Conservation (phyloP, 1,284 basidiomycete species). For the Puccinia novopanici region DNA sequence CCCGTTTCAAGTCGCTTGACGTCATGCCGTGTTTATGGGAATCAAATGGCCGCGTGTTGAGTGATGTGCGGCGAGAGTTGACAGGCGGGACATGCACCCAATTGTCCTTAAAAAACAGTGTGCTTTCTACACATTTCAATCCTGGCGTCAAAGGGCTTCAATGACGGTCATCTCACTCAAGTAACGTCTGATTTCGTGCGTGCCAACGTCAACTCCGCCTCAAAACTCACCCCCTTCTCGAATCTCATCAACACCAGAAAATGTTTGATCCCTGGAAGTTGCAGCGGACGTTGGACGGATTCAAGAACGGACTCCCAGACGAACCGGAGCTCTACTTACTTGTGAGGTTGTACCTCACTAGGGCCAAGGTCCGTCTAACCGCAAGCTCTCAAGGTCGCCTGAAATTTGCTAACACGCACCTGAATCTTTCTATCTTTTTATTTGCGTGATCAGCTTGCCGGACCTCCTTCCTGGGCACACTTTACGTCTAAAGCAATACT, state of each 20-base stretch:
- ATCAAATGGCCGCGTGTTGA: too few relatives aligned
- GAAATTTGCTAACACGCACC: background rate
- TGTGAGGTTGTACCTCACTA: background rate
- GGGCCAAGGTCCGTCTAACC: background rate
- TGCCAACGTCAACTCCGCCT: too few relatives aligned
- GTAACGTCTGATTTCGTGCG: too few relatives aligned
- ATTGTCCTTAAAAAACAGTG: too few relatives aligned
- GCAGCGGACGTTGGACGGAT: background rate
- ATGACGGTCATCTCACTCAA: too few relatives aligned
- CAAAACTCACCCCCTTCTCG: background rate
- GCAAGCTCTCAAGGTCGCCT: background rate
- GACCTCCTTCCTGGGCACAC: background rate
- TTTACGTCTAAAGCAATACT: too few relatives aligned
- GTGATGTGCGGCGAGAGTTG: too few relatives aligned
- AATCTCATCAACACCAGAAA: background rate
- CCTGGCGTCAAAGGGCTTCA: too few relatives aligned
- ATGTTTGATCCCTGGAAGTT: conserved; percentile 12
- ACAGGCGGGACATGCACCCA: too few relatives aligned
- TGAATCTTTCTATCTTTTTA: background rate
- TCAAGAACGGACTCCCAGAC: background rate
- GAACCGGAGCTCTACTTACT: conserved; percentile 16
- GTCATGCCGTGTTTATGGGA: too few relatives aligned
- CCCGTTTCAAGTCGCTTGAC: too few relatives aligned
- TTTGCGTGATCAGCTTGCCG: background rate
- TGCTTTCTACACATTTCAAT: too few relatives aligned